Conservation (phyloP, 495 filamentous ascomycete species). For the Glutinoglossum americanum region DNA sequence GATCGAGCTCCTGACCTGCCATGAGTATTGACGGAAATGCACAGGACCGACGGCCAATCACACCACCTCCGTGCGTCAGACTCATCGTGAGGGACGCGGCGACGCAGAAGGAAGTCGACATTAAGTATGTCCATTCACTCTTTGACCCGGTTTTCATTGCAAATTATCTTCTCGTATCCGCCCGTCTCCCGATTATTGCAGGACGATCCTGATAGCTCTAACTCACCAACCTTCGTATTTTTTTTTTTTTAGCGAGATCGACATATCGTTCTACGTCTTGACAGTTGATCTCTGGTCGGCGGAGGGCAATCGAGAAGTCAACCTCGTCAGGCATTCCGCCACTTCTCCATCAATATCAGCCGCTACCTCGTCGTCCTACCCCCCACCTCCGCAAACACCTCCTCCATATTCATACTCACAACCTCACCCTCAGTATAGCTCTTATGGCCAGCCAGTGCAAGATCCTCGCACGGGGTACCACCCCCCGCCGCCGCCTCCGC, state of each 20-base stretch:
- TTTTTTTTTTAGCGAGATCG: constrained; percentile 46
- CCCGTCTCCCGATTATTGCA: background rate
- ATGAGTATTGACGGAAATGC: constrained; percentile 9
- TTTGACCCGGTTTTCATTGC: background rate
- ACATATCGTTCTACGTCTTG: constrained; percentile 77
- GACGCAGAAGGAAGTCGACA: constrained; percentile 73
- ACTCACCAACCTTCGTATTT: constrained; percentile 10
- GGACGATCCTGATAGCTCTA: background rate
- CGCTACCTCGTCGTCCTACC: constrained; percentile 43
- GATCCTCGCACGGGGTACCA: constrained; percentile 16
- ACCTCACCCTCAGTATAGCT: constrained; percentile 17
- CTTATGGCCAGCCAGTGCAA: constrained; percentile 19
- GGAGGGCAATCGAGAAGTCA: constrained; percentile 72
- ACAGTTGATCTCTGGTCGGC: constrained; percentile 84
- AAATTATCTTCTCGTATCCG: background rate
- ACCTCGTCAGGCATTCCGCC: constrained; percentile 74
- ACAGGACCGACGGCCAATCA: constrained; percentile 88
- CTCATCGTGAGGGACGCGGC: constrained; percentile 59
- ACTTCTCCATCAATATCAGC: constrained; percentile 78
- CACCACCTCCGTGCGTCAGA: constrained; percentile 79
- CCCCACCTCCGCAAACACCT: background rate
- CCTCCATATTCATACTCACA: constrained; percentile 1
- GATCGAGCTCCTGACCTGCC: background rate
- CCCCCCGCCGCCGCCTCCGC: constrained; percentile 16
- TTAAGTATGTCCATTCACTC: constrained; percentile 39